Conservation (phyloP, 1,284 basidiomycete species). For the Moniliella sp. region DNA sequence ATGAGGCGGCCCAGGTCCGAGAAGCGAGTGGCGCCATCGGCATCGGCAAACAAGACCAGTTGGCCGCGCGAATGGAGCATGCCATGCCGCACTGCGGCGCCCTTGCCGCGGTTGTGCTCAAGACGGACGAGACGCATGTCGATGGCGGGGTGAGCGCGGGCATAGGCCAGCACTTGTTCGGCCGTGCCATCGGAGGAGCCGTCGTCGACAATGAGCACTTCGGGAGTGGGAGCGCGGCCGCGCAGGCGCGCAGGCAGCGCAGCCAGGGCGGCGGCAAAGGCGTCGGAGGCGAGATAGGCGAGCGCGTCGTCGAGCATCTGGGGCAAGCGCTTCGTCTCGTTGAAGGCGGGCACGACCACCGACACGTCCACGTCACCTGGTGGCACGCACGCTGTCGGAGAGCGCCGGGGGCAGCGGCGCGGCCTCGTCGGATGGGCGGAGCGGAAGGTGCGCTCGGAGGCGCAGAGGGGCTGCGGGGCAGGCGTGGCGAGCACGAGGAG, state of each 20-base stretch:
- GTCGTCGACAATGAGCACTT: slow-evolving; percentile 72
- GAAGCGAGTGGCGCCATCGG: slow-evolving; percentile 72
- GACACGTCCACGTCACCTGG: slow-evolving; percentile 41
- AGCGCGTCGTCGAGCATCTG: slow-evolving; percentile 57
- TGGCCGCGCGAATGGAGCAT: slow-evolving; percentile 49
- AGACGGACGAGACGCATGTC: slow-evolving; percentile 56
- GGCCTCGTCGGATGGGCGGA: no score
- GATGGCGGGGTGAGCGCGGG: slow-evolving; percentile 38
- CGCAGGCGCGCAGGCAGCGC: no score
- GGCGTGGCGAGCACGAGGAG: no score
- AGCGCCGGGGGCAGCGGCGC: no score
- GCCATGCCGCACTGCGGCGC: slow-evolving; percentile 62
- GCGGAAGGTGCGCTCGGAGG: no score
- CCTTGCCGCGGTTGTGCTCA: slow-evolving; percentile 64
- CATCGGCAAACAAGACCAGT: slow-evolving; percentile 71
- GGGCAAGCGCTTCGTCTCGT: slow-evolving; percentile 58
- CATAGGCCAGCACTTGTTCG: slow-evolving; percentile 46
- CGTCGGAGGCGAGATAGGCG: slow-evolving; percentile 30
- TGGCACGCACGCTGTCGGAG: slow-evolving; percentile 39
- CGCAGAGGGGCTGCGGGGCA: no score
- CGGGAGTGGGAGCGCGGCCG: slow-evolving; percentile 41
- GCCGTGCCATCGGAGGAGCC: slow-evolving; percentile 59
- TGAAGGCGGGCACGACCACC: slow-evolving; percentile 71
- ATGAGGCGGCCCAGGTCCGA: slow-evolving; percentile 55
- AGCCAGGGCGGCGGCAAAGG: no score